phyloP scores from a whole-genome alignment of 495 filamentous ascomycete genomes.

The Tuber magnatum region DNA sequence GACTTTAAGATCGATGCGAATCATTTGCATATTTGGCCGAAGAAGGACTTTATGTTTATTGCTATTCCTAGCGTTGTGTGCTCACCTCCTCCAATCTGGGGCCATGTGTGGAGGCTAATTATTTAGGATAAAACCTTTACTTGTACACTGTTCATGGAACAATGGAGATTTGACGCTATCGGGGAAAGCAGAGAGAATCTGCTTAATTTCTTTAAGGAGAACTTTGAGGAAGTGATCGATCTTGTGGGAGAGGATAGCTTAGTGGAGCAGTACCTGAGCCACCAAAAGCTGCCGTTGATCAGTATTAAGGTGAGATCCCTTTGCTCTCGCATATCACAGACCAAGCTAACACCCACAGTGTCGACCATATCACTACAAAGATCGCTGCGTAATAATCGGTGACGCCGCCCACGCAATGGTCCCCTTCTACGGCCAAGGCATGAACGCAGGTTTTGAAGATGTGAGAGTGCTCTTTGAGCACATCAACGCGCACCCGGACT shows the following conservation, averaged over 20 bases:
- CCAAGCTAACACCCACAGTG: slow-evolving; percentile 52
- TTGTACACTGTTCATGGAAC: slow-evolving; percentile 83
- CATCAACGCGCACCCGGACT: slow-evolving; percentile 41
- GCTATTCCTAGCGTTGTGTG: slow-evolving; percentile 71
- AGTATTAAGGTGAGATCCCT: slow-evolving; percentile 49
- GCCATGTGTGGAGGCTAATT: slow-evolving; percentile 5
- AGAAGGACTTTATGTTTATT: slow-evolving; percentile 91
- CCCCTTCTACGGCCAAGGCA: slow-evolving; percentile 85
- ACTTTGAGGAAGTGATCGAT: slow-evolving; percentile 85
- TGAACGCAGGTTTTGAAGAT: slow-evolving; percentile 82
- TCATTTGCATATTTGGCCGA: slow-evolving; percentile 97
- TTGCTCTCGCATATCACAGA: not conserved
- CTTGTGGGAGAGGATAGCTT: slow-evolving; percentile 66
- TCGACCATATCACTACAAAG: slow-evolving; percentile 70
- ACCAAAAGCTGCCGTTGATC: slow-evolving; percentile 87
- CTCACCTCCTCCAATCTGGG: slow-evolving; percentile 17
- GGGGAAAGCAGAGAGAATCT: slow-evolving; percentile 52
- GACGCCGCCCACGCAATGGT: slow-evolving; percentile 98
- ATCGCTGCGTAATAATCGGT: slow-evolving; percentile 76
- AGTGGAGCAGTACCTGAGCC: slow-evolving; percentile 60
- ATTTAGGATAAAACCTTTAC: slow-evolving; percentile 78
- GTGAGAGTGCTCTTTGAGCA: slow-evolving; percentile 67
- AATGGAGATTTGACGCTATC: slow-evolving; percentile 53
- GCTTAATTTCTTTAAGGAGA: slow-evolving; percentile 61
- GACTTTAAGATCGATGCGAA: slow-evolving; percentile 76